Evolutionary conservation across 768 basidiomycete genomes (phyloP).

Genomic region (Pholiota microspora): DNA sequence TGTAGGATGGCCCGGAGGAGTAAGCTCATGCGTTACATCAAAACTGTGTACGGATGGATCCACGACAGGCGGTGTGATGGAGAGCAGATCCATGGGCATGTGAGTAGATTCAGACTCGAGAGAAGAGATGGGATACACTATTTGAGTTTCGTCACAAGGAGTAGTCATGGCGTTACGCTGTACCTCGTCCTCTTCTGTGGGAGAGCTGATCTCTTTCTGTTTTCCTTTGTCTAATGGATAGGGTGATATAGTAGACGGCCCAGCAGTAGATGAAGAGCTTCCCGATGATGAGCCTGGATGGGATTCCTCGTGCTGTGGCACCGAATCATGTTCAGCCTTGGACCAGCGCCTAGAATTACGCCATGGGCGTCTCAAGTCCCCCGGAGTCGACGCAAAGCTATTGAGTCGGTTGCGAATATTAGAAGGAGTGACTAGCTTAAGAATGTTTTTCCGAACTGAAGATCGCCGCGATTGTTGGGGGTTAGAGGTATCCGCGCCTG

Average conservation of each 20-base stretch:
- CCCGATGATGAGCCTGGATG: constrained; percentile 14
- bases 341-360: constrained; percentile 31
- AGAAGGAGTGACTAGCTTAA: constrained; percentile 23
- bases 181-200: constrained; percentile 16
- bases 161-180: constrained; percentile 5
- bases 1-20: neutral
- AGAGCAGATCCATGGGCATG: neutral
- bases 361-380: constrained; percentile 21
- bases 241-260: constrained; percentile 1
- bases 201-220: constrained; percentile 12
- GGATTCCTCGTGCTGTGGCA: constrained; percentile 2
- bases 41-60: neutral
- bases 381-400: constrained; percentile 9
- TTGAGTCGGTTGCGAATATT: constrained; percentile 18
- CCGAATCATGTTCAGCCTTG: constrained; percentile 23
- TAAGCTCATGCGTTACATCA: neutral
- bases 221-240: constrained; percentile 21
- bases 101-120: neutral
- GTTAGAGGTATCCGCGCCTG: constrained; percentile 10
- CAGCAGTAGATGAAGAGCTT: neutral
- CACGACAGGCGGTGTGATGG: neutral
- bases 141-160: constrained; percentile 11
- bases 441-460: constrained; percentile 22
- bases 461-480: constrained; percentile 20
- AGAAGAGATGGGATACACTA: too few relatives aligned